Conservation (phyloP, 805 yeast genomes). For the Wickerhamiella brachini region DNA sequence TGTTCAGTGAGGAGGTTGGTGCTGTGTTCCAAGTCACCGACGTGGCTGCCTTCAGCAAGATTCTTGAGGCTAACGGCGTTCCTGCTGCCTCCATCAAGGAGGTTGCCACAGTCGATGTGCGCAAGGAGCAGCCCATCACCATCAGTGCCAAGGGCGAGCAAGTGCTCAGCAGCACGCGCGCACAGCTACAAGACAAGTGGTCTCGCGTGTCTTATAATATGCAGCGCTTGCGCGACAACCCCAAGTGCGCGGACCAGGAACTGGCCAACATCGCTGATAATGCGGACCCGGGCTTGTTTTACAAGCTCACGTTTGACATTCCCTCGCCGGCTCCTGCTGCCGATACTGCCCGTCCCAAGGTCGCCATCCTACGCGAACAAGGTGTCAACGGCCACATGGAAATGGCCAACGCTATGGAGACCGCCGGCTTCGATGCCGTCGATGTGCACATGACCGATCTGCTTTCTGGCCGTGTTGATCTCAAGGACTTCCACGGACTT, state of each 20-base stretch:
- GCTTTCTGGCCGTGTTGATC: conserved; percentile 51
- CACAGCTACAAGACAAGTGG: conserved; percentile 71
- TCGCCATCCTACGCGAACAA: conserved; percentile 93
- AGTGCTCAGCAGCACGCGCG: conserved; percentile 41
- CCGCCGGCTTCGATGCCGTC: conserved; percentile 85
- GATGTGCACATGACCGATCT: conserved; percentile 97
- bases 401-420: conserved; percentile 94
- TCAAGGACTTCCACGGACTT: conserved; percentile 67
- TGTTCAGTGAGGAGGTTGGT: conserved; percentile 91
- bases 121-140: conserved; percentile 37
- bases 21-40: conserved; percentile 83
- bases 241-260: conserved; percentile 80
- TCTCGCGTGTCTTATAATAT: conserved; percentile 74
- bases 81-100: conserved; percentile 38
- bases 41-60: conserved; percentile 37
- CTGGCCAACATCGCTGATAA: conserved; percentile 61
- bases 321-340: conserved; percentile 24
- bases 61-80: conserved; percentile 49
- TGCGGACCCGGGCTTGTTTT: conserved; percentile 78
- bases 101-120: conserved; percentile 46
- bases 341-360: conserved; percentile 47
- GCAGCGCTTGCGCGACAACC: conserved; percentile 90
- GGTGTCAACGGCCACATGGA: conserved; percentile 98
- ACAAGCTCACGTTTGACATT: conserved; percentile 60
- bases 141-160: conserved; percentile 34